phyloP scores from a whole-genome alignment of 495 filamentous ascomycete species.

The Articulospora tetracladia region DNA sequence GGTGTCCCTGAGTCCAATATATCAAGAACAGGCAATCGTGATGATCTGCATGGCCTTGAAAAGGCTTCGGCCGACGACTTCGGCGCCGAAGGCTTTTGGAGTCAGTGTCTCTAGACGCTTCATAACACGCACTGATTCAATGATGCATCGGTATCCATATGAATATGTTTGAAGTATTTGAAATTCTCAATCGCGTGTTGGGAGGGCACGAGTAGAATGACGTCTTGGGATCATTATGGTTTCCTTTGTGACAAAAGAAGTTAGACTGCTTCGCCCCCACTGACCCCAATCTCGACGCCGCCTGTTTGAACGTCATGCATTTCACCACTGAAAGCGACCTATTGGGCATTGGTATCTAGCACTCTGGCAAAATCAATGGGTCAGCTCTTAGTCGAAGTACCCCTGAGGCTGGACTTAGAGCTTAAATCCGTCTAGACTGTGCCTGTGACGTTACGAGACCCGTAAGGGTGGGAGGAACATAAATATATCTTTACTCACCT shows the following conservation, averaged over 20 bases:
- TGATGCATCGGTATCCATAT: neutral
- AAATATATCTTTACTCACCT: neutral
- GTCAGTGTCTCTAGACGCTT: neutral
- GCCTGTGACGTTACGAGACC: neutral
- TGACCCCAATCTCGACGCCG: neutral
- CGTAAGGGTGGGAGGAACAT: neutral
- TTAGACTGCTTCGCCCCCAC: neutral
- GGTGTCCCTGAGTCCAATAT: too few species aligned
- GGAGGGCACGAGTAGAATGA: too few species aligned
- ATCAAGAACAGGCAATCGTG: too few species aligned
- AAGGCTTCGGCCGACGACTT: neutral
- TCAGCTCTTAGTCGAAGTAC: neutral
- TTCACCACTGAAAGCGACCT: neutral
- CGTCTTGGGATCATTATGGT: neutral
- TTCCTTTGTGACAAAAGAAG: neutral
- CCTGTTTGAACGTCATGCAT: slow-evolving; percentile 1
- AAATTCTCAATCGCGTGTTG: too few species aligned
- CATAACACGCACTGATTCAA: neutral
- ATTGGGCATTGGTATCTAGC: neutral
- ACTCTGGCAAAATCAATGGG: neutral
- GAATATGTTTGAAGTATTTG: too few species aligned
- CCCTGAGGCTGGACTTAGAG: neutral
- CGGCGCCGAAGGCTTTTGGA: neutral
- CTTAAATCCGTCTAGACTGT: neutral
- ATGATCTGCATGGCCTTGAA: too few species aligned